Conservation (phyloP, 2,329 filamentous ascomycete genomes). For the Tolypocladium pustulatum region DNA sequence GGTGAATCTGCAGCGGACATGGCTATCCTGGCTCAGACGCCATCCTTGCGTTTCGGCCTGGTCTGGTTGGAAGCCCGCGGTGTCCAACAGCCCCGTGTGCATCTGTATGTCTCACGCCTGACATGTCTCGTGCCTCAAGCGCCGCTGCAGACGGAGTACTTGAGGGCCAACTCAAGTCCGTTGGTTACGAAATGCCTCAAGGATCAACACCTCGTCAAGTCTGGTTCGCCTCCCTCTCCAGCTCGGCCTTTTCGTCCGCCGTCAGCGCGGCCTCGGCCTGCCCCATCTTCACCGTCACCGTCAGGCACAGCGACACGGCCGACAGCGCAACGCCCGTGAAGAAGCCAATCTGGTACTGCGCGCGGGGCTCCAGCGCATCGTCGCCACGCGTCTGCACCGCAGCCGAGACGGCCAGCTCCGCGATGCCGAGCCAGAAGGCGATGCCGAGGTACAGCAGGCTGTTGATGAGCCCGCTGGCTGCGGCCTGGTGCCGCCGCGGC, state of each 20-base stretch:
- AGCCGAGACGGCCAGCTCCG: constrained; percentile 50
- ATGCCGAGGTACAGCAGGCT: constrained; percentile 62
- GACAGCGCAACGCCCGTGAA: constrained; percentile 54
- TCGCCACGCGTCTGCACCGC: constrained; percentile 20
- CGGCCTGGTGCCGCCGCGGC: constrained; percentile 54
- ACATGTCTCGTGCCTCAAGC: no score
- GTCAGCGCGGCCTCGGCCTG: constrained; percentile 47
- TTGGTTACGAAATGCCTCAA: no score
- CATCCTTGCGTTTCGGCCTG: not conserved
- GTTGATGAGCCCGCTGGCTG: constrained; percentile 63
- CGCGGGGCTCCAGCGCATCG: constrained; percentile 25
- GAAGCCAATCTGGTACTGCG: constrained; percentile 55
- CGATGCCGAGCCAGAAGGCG: constrained; percentile 60
- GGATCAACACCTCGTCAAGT: not conserved
- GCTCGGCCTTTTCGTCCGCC: constrained; percentile 39
- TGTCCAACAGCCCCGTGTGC: not conserved
- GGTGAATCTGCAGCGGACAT: not conserved
- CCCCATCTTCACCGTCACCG: constrained; percentile 45
- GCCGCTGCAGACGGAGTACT: not conserved
- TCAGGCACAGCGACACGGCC: constrained; percentile 36
- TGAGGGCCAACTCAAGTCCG: no score
- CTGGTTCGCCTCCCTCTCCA: constrained; percentile 6
- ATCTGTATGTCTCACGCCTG: not conserved
- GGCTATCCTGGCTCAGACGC: not conserved
- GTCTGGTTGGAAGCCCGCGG: not conserved